A percentile compares a stretch with the other conserved stretches of the same genome.
Evolutionary conservation across 768 basidiomycete species (phyloP).

Genomic region (Ephemerocybe angulata): DNA sequence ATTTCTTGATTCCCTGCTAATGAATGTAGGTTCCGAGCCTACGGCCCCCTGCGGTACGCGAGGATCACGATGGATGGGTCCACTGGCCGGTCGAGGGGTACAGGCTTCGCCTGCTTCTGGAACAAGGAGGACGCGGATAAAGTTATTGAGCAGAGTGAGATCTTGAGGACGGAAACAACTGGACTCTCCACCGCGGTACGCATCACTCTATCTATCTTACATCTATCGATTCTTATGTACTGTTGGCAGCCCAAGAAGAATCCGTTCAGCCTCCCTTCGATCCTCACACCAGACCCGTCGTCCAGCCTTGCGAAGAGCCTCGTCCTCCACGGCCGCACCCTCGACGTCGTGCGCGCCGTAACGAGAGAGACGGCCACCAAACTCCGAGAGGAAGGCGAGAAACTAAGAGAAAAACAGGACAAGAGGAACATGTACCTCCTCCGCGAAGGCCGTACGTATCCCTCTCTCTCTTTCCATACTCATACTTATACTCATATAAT

Average conservation of each 20-base stretch:
- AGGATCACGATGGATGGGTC: slow-evolving; percentile 82
- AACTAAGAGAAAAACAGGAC: slow-evolving; percentile 82
- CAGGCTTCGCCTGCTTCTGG: slow-evolving; percentile 98
- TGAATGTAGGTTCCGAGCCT: slow-evolving; percentile 91
- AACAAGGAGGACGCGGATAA: slow-evolving; percentile 85
- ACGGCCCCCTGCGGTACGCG: slow-evolving; percentile 91
- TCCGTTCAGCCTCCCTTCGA: slow-evolving; percentile 82
- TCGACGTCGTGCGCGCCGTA: slow-evolving; percentile 88
- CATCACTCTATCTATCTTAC: too few species aligned
- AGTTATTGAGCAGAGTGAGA: slow-evolving; percentile 76
- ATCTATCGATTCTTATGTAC: too few species aligned
- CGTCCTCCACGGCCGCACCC: slow-evolving; percentile 87
- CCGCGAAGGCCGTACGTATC: slow-evolving; percentile 82
- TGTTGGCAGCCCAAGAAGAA: slow-evolving; percentile 69
- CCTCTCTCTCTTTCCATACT: too few species aligned
- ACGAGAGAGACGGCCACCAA: slow-evolving; percentile 85
- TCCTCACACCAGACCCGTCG: slow-evolving; percentile 92
- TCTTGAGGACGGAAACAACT: slow-evolving; percentile 62
- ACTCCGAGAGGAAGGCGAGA: slow-evolving; percentile 86
- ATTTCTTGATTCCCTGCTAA: too few species aligned
- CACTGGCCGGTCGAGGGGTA: slow-evolving; percentile 89
- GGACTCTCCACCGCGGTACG: too few species aligned
- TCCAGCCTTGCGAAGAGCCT: slow-evolving; percentile 76
- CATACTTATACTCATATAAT: slow-evolving; percentile 44
- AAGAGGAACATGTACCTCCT: slow-evolving; percentile 95